Conservation (phyloP, 352 stramenopile genomes). For the Pythium sukuiense region DNA sequence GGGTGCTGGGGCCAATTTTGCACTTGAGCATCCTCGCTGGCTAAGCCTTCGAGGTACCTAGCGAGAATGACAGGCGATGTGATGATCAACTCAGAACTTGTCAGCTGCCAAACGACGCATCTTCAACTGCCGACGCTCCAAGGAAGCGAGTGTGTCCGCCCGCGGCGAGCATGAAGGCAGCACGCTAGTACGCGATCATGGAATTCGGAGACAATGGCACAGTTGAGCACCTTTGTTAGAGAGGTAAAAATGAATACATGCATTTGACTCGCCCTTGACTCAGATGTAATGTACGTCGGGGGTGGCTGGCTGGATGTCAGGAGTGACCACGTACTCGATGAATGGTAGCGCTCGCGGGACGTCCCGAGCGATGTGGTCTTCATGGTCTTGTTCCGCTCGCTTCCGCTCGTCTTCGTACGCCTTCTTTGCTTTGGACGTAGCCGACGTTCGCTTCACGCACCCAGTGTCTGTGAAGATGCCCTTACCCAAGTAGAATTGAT, state of each 20-base stretch:
- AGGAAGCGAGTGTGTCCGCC: too few species aligned
- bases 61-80: too few species aligned
- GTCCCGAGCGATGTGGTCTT: not conserved
- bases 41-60: too few species aligned
- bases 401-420: not conserved
- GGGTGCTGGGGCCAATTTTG: too few species aligned
- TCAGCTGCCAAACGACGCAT: too few species aligned
- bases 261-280: not conserved
- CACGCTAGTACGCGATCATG: too few species aligned
- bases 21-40: too few species aligned
- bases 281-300: not conserved
- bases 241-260: not conserved
- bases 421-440: not conserved
- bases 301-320: not conserved
- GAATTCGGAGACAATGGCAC: too few species aligned
- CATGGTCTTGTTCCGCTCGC: not conserved
- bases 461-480: not conserved
- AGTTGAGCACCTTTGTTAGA: not conserved
- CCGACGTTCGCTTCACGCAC: not conserved
- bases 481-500: not conserved
- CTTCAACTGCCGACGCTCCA: too few species aligned
- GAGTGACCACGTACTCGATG: not conserved
- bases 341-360: not conserved
- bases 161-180: too few species aligned
- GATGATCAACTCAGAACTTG: too few species aligned